Evolutionary conservation across 306 rosid genomes (phyloP), one percentile per base, ranked within the genome.

Genomic region (Malus sieversii): DNA sequence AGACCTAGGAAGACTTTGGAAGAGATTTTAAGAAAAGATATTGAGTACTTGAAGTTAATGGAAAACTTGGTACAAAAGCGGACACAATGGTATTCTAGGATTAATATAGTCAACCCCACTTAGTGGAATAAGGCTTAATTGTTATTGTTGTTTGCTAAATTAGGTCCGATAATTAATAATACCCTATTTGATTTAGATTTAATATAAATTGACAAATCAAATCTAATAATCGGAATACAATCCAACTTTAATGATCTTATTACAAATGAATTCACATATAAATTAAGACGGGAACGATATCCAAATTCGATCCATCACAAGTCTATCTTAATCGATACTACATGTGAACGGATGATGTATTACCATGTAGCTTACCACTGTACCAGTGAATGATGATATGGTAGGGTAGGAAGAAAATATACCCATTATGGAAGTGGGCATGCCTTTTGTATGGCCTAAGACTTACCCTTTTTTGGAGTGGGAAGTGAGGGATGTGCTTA

Each of bases 381-480:
- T 44, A 19, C 20, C 11, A 68, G 23, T 22, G 32, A 35, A 35
- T 20, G 61, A 85, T 81, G 70, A 64, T 64, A 22, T 72, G 81
- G 86, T 84, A 82, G 86, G 83, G 80, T 68, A 46, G 74, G 27
- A 14, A 80, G 59, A 84, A 5, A 70, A 64, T 29, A 82, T 82
- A 70, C 90, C 87, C 60, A 58, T 67, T 66, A 71, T 16, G 83
- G 85, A 72, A 64, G 79, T 75, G 25, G 73, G 74, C 13, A 10
- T 60, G 69, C 62, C 22, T 61, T 72, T 77, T 79, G 44, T 42
- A 57, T 59, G 67, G 74, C 51, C 78, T 46, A 68, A 59, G 81
- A 80, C 83, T 86, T 88, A 53, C 82, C 83, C 80, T 48, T 78
- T 78, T 87, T 74, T 64, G 84, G 79, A 79, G 80, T 82, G 81